Base-by-base conservation (phyloP, 805 yeast species). In the Metschnikowia noctiluminum region DNA sequence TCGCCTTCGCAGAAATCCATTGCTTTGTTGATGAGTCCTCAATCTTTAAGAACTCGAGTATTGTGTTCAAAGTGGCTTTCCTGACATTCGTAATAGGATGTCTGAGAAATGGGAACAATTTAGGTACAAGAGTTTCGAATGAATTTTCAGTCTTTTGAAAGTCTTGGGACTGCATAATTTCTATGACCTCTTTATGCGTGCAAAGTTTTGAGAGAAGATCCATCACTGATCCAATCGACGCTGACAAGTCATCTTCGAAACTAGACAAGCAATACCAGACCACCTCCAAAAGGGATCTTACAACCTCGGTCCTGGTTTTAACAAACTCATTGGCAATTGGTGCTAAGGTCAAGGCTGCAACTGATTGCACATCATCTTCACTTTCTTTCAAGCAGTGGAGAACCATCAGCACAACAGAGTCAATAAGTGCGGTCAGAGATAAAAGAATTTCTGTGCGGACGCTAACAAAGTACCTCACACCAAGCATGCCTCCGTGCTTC, bases 311-410 rank as follows among this genome's bases (percentile, higher is more conserved):
- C 45, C 84, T 79, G 39, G 85, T 69, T 35, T 77, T 72, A n/a
- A 91, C 91, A 64, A 92, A 89, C 54, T 89, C 88, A n/a, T 78
- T 74, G 1, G 96, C 90, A 41, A 94, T 88, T 3, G 99, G 99
- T 0, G 92, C 76, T 45, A 94, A 71, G 1, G 96, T 89, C 2
- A 96, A 87, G 0, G 99, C 98, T 26, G 96, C 90, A 40, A 92
- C 97, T 8, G 97, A 90, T 65, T 95, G 97, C 27, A 94, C 98
- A 64, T 94, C 99, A 65, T 91, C 98, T 58, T 90, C 96, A 46
- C 82, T 77, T 53, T 82, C 84, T 45, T 72, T 68, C 42, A 94
- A 70, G 3, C 97, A 96, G 66, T 87, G 89, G 38, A 94, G 71
- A 1, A 94, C 98, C 79, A 94, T 87, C 38, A 81, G 76, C 3